Percentiles rank a stretch among this genome's conserved stretches.
phyloP scores from a whole-genome alignment of 2,329 filamentous ascomycete species.

The Curvularia lunata region DNA sequence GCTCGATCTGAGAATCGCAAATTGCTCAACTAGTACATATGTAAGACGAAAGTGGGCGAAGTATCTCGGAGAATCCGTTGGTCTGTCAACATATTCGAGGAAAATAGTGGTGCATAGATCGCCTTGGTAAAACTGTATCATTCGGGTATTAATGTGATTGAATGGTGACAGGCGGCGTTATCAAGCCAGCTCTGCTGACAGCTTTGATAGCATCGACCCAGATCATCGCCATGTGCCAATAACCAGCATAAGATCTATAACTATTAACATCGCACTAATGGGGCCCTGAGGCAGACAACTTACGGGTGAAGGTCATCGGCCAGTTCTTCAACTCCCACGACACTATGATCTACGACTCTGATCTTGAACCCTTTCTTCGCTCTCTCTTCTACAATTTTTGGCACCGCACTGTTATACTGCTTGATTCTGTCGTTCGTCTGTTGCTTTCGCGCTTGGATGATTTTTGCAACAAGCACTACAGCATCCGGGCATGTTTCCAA shows the following conservation, averaged over 20 bases:
- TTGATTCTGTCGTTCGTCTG: conserved; percentile 22
- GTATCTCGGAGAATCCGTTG: neutral
- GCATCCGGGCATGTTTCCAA: conserved; percentile 38
- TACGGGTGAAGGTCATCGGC: conserved; percentile 40
- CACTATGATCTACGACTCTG: conserved; percentile 34
- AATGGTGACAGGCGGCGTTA: conserved; percentile 18
- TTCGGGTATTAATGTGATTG: neutral
- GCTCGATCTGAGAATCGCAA: neutral
- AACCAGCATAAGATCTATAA: conserved; percentile 33
- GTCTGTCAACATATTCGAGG: neutral
- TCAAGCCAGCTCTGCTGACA: conserved; percentile 9
- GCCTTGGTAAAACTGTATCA: neutral
- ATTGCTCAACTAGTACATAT: neutral
- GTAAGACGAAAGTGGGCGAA: neutral
- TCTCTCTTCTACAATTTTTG: conserved; percentile 27
- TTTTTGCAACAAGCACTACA: conserved; percentile 48
- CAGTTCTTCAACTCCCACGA: conserved; percentile 26
- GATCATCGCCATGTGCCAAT: conserved; percentile 38
- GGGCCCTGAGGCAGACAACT: conserved; percentile 7
- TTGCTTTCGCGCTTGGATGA: conserved; percentile 34
- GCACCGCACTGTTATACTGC: conserved; percentile 34
- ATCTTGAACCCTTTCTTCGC: conserved; percentile 31
- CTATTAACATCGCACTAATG: conserved; percentile 3
- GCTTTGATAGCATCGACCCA: conserved; percentile 29
- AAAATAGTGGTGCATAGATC: neutral